Base-by-base conservation (phyloP, 805 yeast species). In the Saccharomycopsis selenospora region DNA sequence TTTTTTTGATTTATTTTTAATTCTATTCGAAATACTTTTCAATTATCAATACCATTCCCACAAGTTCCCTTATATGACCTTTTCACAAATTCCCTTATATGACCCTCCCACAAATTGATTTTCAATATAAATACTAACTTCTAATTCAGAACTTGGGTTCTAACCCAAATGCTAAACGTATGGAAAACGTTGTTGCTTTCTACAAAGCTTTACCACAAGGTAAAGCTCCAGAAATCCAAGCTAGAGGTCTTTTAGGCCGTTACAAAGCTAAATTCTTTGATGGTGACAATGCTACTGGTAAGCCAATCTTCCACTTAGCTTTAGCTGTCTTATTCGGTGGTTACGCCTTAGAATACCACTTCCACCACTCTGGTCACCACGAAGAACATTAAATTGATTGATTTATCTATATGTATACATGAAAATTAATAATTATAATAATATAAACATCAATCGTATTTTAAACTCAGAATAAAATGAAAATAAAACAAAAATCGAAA, bases 151-250 rank as follows among this genome's bases (percentile, higher is more conserved):
- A 88, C 84, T 75, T 93, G 59, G 95, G 96, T 52, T 78, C 95
- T 54, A 88, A 89, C 73, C 96, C 97, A 63, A 85, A 91, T 62
- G 98, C 98, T 61, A 87, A 88, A 79, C 87, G 95, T 74, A 87
- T 93, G 83, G 83, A 87, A 58, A 85, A 86, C 68, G 95, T 91
- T 62, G 97, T 91, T 61, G 76, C 86, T 56, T 90, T 93, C 80
- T 91, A 91, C 85, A 86, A 91, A 75, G 82, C 88, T 60, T 80
- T 91, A 62, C 99, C 99, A 66, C 90, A 88, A 67, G 98, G 98
- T 47, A 72, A 83, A 52, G 95, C 95, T 53, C 81, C 91, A 57
- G 80, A 80, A 59, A 70, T 79, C 57, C 77, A 81, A 70, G 79
- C 87, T 62, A 68, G 75, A 56, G 80, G 84, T 55, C 77, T 85